Conservation (phyloP, 2,329 filamentous ascomycete genomes). For the Rosellinia necatrix region DNA sequence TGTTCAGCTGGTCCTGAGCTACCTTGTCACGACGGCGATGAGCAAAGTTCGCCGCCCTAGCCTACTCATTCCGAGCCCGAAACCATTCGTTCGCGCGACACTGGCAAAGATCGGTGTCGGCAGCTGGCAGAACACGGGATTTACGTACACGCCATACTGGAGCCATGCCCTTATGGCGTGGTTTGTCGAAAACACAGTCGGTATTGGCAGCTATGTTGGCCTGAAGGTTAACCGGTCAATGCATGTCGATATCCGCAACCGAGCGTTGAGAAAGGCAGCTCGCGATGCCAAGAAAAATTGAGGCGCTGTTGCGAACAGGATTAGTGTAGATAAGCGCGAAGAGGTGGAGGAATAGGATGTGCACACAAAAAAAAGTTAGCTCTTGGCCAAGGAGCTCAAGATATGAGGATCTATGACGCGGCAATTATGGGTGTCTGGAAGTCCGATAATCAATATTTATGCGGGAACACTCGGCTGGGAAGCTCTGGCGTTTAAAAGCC, state of each 20-base stretch:
- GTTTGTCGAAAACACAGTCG: conserved; percentile 67
- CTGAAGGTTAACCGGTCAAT: conserved; percentile 64
- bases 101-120: conserved; percentile 82
- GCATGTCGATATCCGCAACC: conserved; percentile 81
- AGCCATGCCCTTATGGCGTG: conserved; percentile 88
- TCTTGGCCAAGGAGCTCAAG: too few relatives aligned
- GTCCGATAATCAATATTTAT: too few relatives aligned
- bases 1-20: conserved; percentile 89
- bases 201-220: conserved; percentile 52
- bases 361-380: too few relatives aligned
- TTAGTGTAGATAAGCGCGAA: too few relatives aligned
- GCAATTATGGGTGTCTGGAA: too few relatives aligned
- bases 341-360: too few relatives aligned
- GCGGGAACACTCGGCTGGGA: too few relatives aligned
- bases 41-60: conserved; percentile 87
- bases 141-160: conserved; percentile 93
- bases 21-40: conserved; percentile 96
- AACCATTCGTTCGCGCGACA: conserved; percentile 77
- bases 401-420: too few relatives aligned
- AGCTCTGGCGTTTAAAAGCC: too few relatives aligned
- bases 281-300: conserved; percentile 74
- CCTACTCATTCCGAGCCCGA: conserved; percentile 78
- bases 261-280: conserved; percentile 82
- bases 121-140: conserved; percentile 76
- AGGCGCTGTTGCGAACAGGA: conserved; percentile 10